Conservation (phyloP, 805 yeast species). For the Wickerhamomyces silvicola region DNA sequence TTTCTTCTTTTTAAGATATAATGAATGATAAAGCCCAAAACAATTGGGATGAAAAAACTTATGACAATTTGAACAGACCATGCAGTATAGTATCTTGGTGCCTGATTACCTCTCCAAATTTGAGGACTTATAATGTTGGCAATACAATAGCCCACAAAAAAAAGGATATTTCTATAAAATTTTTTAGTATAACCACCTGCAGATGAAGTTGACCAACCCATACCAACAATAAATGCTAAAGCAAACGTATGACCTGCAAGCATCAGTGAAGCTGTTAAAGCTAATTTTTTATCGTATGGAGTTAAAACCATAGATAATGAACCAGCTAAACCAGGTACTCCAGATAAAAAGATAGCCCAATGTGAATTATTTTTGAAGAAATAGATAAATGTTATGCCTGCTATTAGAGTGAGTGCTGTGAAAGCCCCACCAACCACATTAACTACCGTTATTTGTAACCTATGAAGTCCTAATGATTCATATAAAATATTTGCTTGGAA, state of each 20-base stretch:
- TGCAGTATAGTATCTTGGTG: slow-evolving; percentile 35
- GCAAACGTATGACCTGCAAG: slow-evolving; percentile 29
- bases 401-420: slow-evolving; percentile 21
- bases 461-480: slow-evolving; percentile 28
- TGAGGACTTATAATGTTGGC: slow-evolving; percentile 42
- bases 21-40: slow-evolving; percentile 28
- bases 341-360: slow-evolving; percentile 7
- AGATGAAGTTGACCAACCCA: slow-evolving; percentile 6
- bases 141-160: slow-evolving; percentile 32
- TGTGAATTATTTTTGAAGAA: slow-evolving; percentile 26
- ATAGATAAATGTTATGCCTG: slow-evolving; percentile 24
- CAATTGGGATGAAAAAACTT: slow-evolving; percentile 32
- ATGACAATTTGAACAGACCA: slow-evolving; percentile 45
- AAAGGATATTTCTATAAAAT: slow-evolving; percentile 30
- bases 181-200: slow-evolving; percentile 37
- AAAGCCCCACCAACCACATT: slow-evolving; percentile 28
- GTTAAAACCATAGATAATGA: slow-evolving; percentile 33
- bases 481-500: slow-evolving; percentile 39
- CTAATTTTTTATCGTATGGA: slow-evolving; percentile 30
- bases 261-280: slow-evolving; percentile 22
- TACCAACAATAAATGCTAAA: slow-evolving; percentile 17
- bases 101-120: slow-evolving; percentile 33
- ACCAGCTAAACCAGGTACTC: slow-evolving; percentile 24
- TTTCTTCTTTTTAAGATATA: slow-evolving; percentile 33
- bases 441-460: slow-evolving; percentile 37